These are phyloP conservation scores for Colletotrichum sp. DNA, from an alignment of 2,329 filamentous ascomycete species.

Conservation along the genomic window DNA sequence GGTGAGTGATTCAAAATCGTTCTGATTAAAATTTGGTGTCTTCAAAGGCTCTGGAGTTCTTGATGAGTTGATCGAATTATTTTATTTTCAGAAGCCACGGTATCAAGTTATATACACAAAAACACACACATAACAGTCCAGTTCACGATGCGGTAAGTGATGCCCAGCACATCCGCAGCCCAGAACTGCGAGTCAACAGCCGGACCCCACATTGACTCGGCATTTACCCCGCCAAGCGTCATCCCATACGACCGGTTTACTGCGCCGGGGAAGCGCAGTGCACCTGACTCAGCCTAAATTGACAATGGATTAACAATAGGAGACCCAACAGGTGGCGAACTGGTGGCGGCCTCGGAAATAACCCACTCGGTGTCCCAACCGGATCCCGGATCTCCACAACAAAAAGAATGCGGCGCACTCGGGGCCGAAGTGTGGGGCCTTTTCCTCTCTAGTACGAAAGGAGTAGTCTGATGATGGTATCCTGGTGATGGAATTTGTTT, in stretches of 20 bases:
- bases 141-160: not conserved
- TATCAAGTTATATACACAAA: not conserved
- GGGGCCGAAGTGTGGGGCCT: no score
- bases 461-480: no score
- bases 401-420: no score
- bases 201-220: not conserved
- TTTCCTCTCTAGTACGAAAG: no score
- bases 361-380: not conserved
- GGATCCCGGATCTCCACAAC: no score
- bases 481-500: no score
- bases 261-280: not conserved
- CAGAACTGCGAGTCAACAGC: not conserved
- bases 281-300: not conserved
- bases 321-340: not conserved
- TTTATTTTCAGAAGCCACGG: fast-evolving
- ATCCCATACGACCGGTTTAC: not conserved
- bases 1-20: not conserved
- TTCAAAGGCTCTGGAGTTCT: fast-evolving
- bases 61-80: not conserved
- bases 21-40: fast-evolving
- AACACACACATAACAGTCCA: not conserved
- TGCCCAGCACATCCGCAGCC: not conserved
- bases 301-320: not conserved
- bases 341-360: not conserved
- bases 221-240: not conserved